phyloP scores from a whole-genome alignment of 495 filamentous ascomycete genomes.

The Baudoinia panamericana region DNA sequence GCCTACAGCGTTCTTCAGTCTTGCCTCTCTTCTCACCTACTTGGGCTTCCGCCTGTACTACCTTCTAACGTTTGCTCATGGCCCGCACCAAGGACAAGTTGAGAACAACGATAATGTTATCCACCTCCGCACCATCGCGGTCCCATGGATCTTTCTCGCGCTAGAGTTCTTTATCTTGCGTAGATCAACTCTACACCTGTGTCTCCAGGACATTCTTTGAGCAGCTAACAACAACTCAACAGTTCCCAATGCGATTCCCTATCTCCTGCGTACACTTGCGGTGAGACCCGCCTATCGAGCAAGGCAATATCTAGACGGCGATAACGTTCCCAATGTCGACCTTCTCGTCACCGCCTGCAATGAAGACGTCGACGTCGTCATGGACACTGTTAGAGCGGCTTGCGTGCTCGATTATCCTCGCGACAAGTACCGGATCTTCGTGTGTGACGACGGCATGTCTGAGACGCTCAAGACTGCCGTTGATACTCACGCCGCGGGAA shows the following conservation, averaged over 20 bases:
- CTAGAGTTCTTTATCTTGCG: neutral
- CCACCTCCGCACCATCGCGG: too few relatives aligned
- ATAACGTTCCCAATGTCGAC: constrained; percentile 39
- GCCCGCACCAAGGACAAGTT: neutral
- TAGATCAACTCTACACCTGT: neutral
- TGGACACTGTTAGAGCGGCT: constrained; percentile 40
- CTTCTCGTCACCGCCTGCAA: constrained; percentile 42
- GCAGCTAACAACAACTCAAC: neutral
- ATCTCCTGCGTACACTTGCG: neutral
- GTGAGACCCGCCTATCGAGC: neutral
- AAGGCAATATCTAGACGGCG: constrained; percentile 28
- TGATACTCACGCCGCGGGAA: constrained; percentile 17
- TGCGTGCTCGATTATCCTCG: constrained; percentile 38
- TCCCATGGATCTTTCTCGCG: neutral
- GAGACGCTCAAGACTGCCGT: constrained; percentile 28
- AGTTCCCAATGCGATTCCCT: neutral
- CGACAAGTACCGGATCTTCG: constrained; percentile 37
- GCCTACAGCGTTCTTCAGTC: neutral
- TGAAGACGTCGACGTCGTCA: constrained; percentile 39
- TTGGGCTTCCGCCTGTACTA: neutral
- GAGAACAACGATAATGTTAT: too few relatives aligned
- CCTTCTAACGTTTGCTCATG: neutral
- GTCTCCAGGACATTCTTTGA: neutral
- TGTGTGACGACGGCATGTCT: constrained; percentile 39
- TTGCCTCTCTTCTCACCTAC: neutral